These are phyloP conservation scores for Ilex aquifolium DNA, from an alignment of 257 asterid species.

Conservation along the genomic window DNA sequence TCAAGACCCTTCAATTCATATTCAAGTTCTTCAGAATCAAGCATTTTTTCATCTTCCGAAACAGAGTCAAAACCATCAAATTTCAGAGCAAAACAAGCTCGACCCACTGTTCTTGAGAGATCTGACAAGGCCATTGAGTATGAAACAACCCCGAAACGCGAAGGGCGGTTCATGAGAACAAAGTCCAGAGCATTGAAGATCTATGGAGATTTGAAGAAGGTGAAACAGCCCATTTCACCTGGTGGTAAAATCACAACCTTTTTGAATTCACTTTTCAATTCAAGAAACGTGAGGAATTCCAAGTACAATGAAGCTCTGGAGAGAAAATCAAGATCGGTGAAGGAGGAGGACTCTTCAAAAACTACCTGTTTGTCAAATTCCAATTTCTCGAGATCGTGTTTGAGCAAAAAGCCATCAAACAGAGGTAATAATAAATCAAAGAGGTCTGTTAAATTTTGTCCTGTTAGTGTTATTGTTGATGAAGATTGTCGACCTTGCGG, in stretches of 20 bases:
- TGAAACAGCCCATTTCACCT: conserved; percentile 49
- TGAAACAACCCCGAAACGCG: conserved; percentile 10
- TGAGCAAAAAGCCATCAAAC: conserved; percentile 39
- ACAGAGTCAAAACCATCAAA: neutral
- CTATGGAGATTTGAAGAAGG: conserved; percentile 40
- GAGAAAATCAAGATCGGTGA: conserved; percentile 63
- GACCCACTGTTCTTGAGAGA: neutral
- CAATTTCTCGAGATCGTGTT: conserved; percentile 32
- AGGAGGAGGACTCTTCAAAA: conserved; percentile 38
- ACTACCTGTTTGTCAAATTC: conserved; percentile 30
- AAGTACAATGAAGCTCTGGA: conserved; percentile 19
- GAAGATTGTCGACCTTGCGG: conserved; percentile 22
- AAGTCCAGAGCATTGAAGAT: conserved; percentile 34
- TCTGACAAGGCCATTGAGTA: neutral
- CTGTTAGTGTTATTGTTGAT: conserved; percentile 49
- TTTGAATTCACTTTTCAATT: conserved; percentile 56
- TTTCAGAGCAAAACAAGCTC: neutral
- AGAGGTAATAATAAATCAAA: conserved; percentile 44
- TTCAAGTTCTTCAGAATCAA: conserved; percentile 1
- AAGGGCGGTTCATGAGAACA: conserved; percentile 19
- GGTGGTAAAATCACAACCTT: conserved; percentile 49
- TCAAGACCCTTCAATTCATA: neutral
- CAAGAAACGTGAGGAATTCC: conserved; percentile 46
- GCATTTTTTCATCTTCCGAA: neutral
- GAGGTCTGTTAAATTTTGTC: conserved; percentile 73